Conservation (phyloP, 1,284 basidiomycete species). For the Cutaneotrichosporon dermatis region DNA sequence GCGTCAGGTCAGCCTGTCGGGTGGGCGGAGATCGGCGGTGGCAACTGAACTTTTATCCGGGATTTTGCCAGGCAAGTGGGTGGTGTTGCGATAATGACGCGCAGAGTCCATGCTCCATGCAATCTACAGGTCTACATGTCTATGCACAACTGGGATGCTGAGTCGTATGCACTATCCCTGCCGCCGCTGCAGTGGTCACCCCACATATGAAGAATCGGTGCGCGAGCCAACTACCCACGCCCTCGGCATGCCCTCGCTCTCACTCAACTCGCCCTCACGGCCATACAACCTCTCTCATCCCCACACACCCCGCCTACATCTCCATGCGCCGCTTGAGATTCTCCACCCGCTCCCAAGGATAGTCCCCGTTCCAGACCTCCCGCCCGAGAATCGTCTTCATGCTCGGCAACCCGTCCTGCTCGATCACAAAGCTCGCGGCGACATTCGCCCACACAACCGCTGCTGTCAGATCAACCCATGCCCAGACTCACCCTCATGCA, state of each 20-base stretch:
- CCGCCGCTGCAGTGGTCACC: no score
- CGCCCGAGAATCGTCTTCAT: conserved; percentile 16
- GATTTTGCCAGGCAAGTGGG: no score
- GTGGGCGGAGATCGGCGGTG: not conserved
- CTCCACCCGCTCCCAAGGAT: conserved; percentile 21
- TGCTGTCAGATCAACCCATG: conserved; percentile 7
- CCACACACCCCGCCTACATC: not conserved
- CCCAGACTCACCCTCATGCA: conserved; percentile 33
- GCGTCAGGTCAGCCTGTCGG: not conserved
- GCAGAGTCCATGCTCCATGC: no score
- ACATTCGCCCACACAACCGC: conserved; percentile 43
- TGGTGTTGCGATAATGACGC: no score
- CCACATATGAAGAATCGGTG: no score
- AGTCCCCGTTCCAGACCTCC: conserved; percentile 38
- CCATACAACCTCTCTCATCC: no score
- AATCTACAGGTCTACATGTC: no score
- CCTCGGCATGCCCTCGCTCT: not conserved
- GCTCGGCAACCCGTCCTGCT: conserved; percentile 41
- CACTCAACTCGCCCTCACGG: not conserved
- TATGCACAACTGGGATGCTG: no score
- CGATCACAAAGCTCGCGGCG: conserved; percentile 42
- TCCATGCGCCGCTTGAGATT: conserved; percentile 11
- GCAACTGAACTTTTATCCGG: no score
- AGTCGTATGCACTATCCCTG: no score
- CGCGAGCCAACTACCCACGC: no score